Evolutionary conservation across 768 basidiomycete species (phyloP), one percentile per base, ranked within the genome.

Genomic region (Naganishia kalamii): DNA sequence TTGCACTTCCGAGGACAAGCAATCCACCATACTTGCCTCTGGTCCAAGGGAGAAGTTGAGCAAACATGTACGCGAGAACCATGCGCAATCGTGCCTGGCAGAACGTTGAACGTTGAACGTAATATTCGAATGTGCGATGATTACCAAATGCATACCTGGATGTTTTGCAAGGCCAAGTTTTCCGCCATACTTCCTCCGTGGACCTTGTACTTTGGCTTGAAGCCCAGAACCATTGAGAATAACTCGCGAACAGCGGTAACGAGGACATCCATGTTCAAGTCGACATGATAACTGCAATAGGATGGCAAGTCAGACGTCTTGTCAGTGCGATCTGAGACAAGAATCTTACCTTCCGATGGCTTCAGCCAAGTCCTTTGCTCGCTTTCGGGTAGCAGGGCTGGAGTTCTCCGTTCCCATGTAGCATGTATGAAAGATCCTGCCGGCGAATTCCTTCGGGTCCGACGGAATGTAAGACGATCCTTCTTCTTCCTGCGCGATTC

Each of bases 351-450:
- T 88, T 73, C 94, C 94, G 61, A 99, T 93, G 0, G 90, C 88
- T 41, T 86, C 83, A 6, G 89, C 85, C 3, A 99, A 84, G 47
- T 88, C 85, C 75, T 90, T 93, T 0, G 96, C 96, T 35, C 96
- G 82, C 67, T 82, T 80, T 12, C 91, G 81, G 7, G 96, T 98
- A 71, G 96, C 96, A 0, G 77, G 77, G 66, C 87, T 90, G 7
- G 94, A 97, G 76, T 98, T 93, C 77, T 92, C 90, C 0, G 96
- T 99, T 5, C 94, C 94, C 96, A 99, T 98, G 79, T 94, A 99
- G 78, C 92, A 96, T 0, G 93, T 94, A 77, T 98, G 93, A 81
- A 99, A 94, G 61, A 98, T 87, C 27, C 91, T 83, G 60, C 81
- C 82, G 29, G 86, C 85, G 71, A 97, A 92, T 74, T 98, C 96